Conservation (phyloP, 2,329 filamentous ascomycete species). For the Xylariaceae sp. region DNA sequence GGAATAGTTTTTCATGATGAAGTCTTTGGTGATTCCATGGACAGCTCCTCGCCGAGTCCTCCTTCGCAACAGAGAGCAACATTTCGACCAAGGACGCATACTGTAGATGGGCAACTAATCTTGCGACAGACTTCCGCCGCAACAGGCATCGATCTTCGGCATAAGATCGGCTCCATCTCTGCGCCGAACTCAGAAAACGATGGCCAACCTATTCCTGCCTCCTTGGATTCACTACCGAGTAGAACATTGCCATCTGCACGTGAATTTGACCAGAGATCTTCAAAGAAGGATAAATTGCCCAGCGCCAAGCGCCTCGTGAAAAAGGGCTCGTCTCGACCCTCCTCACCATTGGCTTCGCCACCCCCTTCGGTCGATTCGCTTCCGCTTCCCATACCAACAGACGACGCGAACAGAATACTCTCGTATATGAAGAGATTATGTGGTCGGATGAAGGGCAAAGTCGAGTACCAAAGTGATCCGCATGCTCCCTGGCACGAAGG, state of each 20-base stretch:
- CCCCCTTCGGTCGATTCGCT: constrained; percentile 58
- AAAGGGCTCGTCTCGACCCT: constrained; percentile 52
- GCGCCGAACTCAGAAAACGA: constrained; percentile 47
- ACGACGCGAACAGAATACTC: constrained; percentile 68
- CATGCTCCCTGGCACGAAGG: constrained; percentile 63
- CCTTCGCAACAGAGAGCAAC: constrained; percentile 33
- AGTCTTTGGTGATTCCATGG: constrained; percentile 47
- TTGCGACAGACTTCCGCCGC: constrained; percentile 44
- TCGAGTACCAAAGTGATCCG: constrained; percentile 65
- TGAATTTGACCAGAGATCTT: constrained; percentile 33
- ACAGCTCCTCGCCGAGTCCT: constrained; percentile 42
- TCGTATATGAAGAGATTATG: constrained; percentile 73
- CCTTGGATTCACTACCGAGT: constrained; percentile 41
- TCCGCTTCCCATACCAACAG: constrained; percentile 56
- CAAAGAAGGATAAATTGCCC: constrained; percentile 44
- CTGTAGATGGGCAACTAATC: constrained; percentile 48
- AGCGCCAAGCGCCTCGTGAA: constrained; percentile 52
- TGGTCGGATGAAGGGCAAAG: constrained; percentile 74
- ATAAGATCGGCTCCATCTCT: constrained; percentile 63
- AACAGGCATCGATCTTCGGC: constrained; percentile 45
- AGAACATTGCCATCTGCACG: constrained; percentile 36
- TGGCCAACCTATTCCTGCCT: constrained; percentile 38
- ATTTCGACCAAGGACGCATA: constrained; percentile 53
- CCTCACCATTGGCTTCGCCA: constrained; percentile 51
- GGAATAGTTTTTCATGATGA: constrained; percentile 62